phyloP scores from a whole-genome alignment of 2,329 filamentous ascomycete species.

The Shiraia bambusicola region DNA sequence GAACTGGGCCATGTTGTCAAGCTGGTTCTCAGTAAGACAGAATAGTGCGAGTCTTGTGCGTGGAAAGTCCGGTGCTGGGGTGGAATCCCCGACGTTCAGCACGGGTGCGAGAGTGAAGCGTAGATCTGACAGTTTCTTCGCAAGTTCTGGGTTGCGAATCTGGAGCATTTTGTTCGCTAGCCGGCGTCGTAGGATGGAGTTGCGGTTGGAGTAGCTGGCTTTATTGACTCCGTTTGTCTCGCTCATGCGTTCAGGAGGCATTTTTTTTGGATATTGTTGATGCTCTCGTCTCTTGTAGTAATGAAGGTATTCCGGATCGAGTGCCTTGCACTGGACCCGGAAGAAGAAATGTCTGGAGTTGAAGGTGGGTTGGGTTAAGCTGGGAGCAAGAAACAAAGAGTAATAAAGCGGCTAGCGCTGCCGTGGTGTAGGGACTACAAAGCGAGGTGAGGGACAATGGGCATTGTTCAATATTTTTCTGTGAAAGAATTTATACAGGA shows the following conservation, averaged over 20 bases:
- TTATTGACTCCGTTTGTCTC: slow-evolving; percentile 15
- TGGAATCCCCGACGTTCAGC: slow-evolving; percentile 59
- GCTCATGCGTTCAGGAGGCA: slow-evolving; percentile 14
- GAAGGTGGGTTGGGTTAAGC: slow-evolving; percentile 3
- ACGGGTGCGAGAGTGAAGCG: slow-evolving; percentile 66
- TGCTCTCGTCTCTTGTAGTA: background rate
- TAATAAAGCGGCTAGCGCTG: slow-evolving; percentile 13
- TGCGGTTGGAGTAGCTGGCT: slow-evolving; percentile 7
- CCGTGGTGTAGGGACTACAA: slow-evolving; percentile 28
- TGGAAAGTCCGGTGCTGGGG: slow-evolving; percentile 67
- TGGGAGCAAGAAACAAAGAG: slow-evolving; percentile 10
- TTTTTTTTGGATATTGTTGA: slow-evolving; percentile 1
- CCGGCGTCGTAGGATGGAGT: slow-evolving; percentile 15
- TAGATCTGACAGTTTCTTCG: slow-evolving; percentile 65
- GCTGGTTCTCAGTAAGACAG: slow-evolving; percentile 69
- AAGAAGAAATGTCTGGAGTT: slow-evolving; percentile 13
- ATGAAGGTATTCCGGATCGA: background rate
- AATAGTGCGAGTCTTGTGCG: slow-evolving; percentile 68
- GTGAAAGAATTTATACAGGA: slow-evolving; percentile 21
- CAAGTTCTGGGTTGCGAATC: slow-evolving; percentile 51
- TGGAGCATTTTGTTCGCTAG: slow-evolving; percentile 10
- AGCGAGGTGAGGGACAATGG: slow-evolving; percentile 16
- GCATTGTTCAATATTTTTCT: slow-evolving; percentile 28
- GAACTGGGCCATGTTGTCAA: slow-evolving; percentile 69
- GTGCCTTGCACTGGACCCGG: background rate